Base-by-base conservation (phyloP, 306 rosid species). In the Vicia faba region DNA sequence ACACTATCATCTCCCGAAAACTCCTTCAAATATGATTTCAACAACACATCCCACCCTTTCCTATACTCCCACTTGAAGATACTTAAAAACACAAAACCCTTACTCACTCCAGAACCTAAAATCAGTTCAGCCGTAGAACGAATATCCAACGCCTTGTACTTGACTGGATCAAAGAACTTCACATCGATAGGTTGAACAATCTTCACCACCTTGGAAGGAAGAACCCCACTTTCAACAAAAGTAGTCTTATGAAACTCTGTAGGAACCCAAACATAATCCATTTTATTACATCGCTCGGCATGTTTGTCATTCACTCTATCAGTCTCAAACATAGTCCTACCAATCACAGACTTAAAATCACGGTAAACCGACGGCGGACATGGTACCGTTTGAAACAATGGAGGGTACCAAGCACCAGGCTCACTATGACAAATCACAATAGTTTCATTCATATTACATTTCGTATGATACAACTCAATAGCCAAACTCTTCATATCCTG, bases 241-340 rank as follows among this genome's bases (percentile, higher is more conserved):
- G 86, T 86, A 31, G 83, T 78, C n/a, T 58, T 82, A 48, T 85
- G 96, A 73, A 86, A 91, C 11, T 84, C 84, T 11, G 93, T 86
- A 50, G 97, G 97, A 63, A 91, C 97, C 97, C 97, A 88, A 65
- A 91, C 89, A 74, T 81, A 83, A 72, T 91, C 85, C 96, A 91
- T 88, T 25, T 13, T 11, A 53, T 91, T 84, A 77, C 87, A 84
- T 0, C 97, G 73, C 60, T 83, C 28, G 1, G 80, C 93, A 6
- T 88, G 96, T 11, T 78, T 81, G 0, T 0, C 56, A 59, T 82
- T 91, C 68, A 91, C 85, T 71, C 89, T 78, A 75, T 88, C 91
- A 3, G 83, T 86, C 65, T 88, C 97, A 73, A 88, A 91, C 97
- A 88, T 91, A 29, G 96, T 88, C 62, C 97, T 62, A 2, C 97